Evolutionary conservation across 768 basidiomycete genomes (phyloP).

Genomic region (Kwoniella heveanensis): DNA sequence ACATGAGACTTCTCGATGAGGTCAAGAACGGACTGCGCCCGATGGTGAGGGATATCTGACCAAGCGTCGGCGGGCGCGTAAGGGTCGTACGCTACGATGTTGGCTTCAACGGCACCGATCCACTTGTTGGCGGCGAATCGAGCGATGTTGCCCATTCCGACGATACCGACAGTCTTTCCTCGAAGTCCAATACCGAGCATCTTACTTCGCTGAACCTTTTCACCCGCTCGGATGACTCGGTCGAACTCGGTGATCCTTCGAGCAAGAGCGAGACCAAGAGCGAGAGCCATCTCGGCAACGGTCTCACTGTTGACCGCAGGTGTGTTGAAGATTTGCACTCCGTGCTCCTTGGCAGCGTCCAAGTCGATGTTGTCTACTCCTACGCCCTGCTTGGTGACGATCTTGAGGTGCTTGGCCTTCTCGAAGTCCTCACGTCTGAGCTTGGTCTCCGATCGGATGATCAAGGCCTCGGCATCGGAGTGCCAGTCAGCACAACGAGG

Average conservation of each 20-base stretch:
- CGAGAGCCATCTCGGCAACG: conserved; percentile 43
- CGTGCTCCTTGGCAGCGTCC: conserved; percentile 3
- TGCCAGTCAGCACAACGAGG: no score
- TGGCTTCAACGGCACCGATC: conserved; percentile 45
- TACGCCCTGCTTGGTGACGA: conserved; percentile 28
- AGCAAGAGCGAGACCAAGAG: conserved; percentile 30
- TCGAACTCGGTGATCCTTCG: conserved; percentile 30
- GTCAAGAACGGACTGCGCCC: no score
- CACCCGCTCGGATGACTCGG: conserved; percentile 22
- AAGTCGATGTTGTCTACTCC: conserved; percentile 31
- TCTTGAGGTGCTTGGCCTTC: no score
- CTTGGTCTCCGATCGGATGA: no score
- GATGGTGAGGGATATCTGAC: no score
- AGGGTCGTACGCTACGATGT: conserved; percentile 51
- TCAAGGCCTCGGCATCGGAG: no score
- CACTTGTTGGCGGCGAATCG: conserved; percentile 48
- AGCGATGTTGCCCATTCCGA: conserved; percentile 53
- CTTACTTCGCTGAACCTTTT: conserved; percentile 13
- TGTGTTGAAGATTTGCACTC: conserved; percentile 26
- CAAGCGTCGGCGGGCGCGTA: no score
- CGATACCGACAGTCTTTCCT: conserved; percentile 54
- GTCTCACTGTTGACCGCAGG: conserved; percentile 39
- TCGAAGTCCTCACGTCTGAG: no score
- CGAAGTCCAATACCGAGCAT: conserved; percentile 31
- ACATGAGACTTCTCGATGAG: conserved; percentile 45